A percentile compares a stretch with the other conserved stretches of the same genome.
phyloP scores from a whole-genome alignment of 768 basidiomycete species.

The Mycena olivaceomarginata region DNA sequence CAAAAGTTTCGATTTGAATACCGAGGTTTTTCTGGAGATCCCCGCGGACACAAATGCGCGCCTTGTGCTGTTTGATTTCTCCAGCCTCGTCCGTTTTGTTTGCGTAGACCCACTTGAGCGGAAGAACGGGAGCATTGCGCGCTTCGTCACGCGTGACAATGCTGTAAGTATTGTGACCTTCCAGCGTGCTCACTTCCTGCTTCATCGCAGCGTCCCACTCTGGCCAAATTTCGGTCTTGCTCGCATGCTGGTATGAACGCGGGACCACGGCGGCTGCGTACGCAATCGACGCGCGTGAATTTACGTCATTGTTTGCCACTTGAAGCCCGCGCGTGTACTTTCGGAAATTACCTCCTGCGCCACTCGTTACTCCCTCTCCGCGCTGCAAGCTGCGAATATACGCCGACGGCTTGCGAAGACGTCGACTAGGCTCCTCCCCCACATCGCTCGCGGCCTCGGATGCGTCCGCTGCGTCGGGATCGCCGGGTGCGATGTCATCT shows the following conservation, averaged over 20 bases:
- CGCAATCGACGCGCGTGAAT: neutral
- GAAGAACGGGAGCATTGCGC: neutral
- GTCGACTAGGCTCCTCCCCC: neutral
- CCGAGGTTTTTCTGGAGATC: slow-evolving; percentile 59
- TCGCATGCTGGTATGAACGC: slow-evolving; percentile 44
- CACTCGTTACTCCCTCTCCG: too few relatives aligned
- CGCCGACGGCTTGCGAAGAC: neutral
- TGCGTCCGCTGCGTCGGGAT: neutral
- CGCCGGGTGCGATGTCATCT: neutral
- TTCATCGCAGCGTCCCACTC: neutral
- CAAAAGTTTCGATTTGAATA: slow-evolving; percentile 51
- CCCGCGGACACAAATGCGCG: slow-evolving; percentile 60
- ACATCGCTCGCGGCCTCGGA: neutral
- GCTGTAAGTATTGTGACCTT: neutral
- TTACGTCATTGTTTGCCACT: neutral
- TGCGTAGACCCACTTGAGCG: neutral
- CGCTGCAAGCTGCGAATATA: too few relatives aligned
- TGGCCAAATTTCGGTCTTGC: slow-evolving; percentile 45
- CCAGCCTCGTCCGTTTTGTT: too few relatives aligned
- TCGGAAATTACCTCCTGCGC: neutral
- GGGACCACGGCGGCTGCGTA: neutral
- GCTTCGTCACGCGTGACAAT: neutral
- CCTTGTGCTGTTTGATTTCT: slow-evolving; percentile 32
- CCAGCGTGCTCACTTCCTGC: neutral
- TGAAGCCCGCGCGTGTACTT: neutral